These are phyloP conservation scores for Neopestalotiopsis rosae DNA, from an alignment of 2,329 filamentous ascomycete species.

Conservation along the genomic window DNA sequence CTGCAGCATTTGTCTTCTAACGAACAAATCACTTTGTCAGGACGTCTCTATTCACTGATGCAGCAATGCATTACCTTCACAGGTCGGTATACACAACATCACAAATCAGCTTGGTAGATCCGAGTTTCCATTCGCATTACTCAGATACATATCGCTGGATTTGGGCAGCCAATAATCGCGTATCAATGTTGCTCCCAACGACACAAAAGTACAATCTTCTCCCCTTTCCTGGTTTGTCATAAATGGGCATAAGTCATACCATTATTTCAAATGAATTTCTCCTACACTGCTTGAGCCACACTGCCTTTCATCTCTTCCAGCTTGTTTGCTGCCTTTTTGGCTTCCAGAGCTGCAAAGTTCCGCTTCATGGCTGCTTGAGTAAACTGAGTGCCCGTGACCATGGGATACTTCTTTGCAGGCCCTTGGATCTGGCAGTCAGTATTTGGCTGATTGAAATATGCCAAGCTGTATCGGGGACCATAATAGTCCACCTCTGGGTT, in stretches of 20 bases:
- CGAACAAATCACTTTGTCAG: no score
- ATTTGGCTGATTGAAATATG: conserved; percentile 70
- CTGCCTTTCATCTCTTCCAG: conserved; percentile 10
- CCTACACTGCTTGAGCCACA: neutral
- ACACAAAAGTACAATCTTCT: no score
- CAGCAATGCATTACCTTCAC: no score
- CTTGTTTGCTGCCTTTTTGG: conserved; percentile 44
- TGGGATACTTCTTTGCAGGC: conserved; percentile 64
- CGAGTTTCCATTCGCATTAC: no score
- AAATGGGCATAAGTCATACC: neutral
- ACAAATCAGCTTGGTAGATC: no score
- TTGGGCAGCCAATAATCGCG: no score
- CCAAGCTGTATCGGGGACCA: conserved; percentile 67
- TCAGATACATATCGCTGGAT: no score
- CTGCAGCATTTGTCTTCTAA: no score
- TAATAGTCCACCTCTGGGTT: conserved; percentile 59
- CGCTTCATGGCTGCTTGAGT: conserved; percentile 60
- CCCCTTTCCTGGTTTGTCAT: no score
- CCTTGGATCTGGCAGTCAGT: conserved; percentile 64
- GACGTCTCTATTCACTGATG: no score
- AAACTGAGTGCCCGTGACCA: conserved; percentile 65
- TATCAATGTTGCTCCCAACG: no score
- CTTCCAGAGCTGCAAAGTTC: conserved; percentile 58
- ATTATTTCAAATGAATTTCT: neutral
- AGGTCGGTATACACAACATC: no score